A percentile compares a stretch with the other conserved stretches of the same genome.
Conservation (phyloP, 2,329 filamentous ascomycete species). For the Trichophyton mentagrophytes region DNA sequence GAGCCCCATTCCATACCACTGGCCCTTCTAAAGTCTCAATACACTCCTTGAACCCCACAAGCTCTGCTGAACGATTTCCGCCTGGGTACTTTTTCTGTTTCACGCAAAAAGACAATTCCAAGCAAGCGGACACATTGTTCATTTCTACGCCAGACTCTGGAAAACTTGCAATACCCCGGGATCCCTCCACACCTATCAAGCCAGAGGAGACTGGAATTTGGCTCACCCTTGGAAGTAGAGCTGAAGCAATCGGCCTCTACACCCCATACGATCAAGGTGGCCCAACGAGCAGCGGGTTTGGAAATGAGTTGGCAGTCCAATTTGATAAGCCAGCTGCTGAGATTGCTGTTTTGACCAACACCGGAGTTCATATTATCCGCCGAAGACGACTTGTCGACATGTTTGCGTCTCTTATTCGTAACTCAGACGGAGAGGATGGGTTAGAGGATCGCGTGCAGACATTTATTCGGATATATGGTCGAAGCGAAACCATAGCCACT, state of each 20-base stretch:
- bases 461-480: conserved; percentile 75
- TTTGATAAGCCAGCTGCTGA: conserved; percentile 74
- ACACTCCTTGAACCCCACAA: conserved; percentile 30
- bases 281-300: conserved; percentile 61
- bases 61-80: conserved; percentile 46
- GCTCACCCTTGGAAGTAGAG: conserved; percentile 59
- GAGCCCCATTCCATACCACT: conserved; percentile 23
- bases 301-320: conserved; percentile 92
- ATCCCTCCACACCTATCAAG: conserved; percentile 42
- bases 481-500: conserved; percentile 77
- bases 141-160: conserved; percentile 79
- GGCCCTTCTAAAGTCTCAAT: conserved; percentile 39
- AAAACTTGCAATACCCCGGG: conserved; percentile 51
- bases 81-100: conserved; percentile 90
- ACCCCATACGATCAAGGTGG: conserved; percentile 60
- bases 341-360: conserved; percentile 82
- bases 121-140: conserved; percentile 58
- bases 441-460: conserved; percentile 69
- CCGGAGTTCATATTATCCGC: conserved; percentile 74
- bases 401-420: conserved; percentile 69
- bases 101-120: conserved; percentile 48
- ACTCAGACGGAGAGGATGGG: conserved; percentile 57
- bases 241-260: conserved; percentile 67
- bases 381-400: conserved; percentile 79
- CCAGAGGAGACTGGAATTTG: conserved; percentile 72